phyloP scores from a whole-genome alignment of 2,329 filamentous ascomycete species.

The Pseudogymnoascus sp. region DNA sequence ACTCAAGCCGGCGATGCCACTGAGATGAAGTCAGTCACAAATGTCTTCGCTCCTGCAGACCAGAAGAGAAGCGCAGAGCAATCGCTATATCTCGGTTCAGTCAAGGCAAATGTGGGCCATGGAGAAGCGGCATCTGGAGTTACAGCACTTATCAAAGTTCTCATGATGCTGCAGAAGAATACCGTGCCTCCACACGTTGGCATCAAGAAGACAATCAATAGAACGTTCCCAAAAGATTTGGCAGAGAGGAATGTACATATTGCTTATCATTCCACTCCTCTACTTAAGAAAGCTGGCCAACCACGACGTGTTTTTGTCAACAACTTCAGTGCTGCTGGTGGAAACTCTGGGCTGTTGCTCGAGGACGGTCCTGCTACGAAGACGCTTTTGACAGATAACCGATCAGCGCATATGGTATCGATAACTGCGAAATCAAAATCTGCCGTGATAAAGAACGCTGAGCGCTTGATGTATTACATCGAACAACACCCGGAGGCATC shows the following conservation, averaged over 20 bases:
- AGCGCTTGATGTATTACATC: conserved; percentile 14
- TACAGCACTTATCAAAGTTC: conserved; percentile 29
- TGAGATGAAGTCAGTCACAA: conserved; percentile 73
- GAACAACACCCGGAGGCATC: conserved; percentile 13
- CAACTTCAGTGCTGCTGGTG: conserved; percentile 41
- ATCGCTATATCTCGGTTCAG: conserved; percentile 42
- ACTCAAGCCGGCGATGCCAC: conserved; percentile 78
- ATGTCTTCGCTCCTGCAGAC: conserved; percentile 52
- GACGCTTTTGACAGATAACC: conserved; percentile 33
- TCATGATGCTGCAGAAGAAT: conserved; percentile 29
- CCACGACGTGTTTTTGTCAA: conserved; percentile 39
- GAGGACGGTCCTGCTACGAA: conserved; percentile 30
- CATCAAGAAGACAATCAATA: conserved; percentile 31
- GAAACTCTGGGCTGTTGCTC: conserved; percentile 28
- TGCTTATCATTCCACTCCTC: conserved; percentile 28
- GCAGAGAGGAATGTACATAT: conserved; percentile 32
- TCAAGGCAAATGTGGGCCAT: conserved; percentile 33
- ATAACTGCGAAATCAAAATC: conserved; percentile 40
- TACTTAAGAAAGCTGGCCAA: conserved; percentile 23
- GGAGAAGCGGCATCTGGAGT: conserved; percentile 30
- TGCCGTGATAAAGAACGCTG: conserved; percentile 12
- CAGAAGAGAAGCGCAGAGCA: conserved; percentile 38
- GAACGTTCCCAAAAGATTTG: conserved; percentile 29
- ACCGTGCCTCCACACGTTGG: conserved; percentile 27
- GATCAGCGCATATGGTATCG: conserved; percentile 38